phyloP scores from a whole-genome alignment of 1,284 basidiomycete species.

The Cryptococcus sp. region DNA sequence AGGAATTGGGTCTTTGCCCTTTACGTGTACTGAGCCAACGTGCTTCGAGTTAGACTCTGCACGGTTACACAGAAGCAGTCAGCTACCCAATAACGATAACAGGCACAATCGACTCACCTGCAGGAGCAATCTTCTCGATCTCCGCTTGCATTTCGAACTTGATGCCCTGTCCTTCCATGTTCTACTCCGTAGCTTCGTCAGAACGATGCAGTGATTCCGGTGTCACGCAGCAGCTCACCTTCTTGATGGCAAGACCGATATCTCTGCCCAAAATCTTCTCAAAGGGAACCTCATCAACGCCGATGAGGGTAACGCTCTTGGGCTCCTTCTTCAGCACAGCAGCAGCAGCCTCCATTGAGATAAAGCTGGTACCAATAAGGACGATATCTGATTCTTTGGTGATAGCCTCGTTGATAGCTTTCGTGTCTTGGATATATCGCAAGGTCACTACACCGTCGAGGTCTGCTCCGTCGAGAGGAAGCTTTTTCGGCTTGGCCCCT shows the following conservation, averaged over 20 bases:
- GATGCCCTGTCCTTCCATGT: conserved; percentile 75
- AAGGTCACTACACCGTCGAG: conserved; percentile 79
- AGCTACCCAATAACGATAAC: neutral
- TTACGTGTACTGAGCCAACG: conserved; percentile 65
- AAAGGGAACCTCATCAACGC: conserved; percentile 82
- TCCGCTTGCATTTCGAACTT: conserved; percentile 77
- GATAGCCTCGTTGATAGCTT: conserved; percentile 65
- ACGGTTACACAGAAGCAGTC: neutral
- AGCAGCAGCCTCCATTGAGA: conserved; percentile 86
- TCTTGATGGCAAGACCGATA: conserved; percentile 76
- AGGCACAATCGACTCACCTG: conserved; percentile 45
- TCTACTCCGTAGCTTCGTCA: conserved; percentile 53
- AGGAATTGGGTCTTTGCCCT: conserved; percentile 64
- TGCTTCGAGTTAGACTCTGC: conserved; percentile 42
- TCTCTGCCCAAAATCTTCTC: conserved; percentile 76
- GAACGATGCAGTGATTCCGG: neutral
- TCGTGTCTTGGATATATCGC: conserved; percentile 69
- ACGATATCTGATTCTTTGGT: conserved; percentile 72
- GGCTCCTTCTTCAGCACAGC: conserved; percentile 74
- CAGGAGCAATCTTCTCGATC: conserved; percentile 71
- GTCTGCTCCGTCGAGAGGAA: conserved; percentile 77
- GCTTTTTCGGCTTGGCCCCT: conserved; percentile 62
- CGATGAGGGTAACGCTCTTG: conserved; percentile 67
- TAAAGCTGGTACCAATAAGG: conserved; percentile 88
- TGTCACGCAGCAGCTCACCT: conserved; percentile 55